Evolutionary conservation across 345 rosid species (phyloP), one percentile per base, ranked within the genome.

Genomic region (Chamaenerion angustifolium): DNA sequence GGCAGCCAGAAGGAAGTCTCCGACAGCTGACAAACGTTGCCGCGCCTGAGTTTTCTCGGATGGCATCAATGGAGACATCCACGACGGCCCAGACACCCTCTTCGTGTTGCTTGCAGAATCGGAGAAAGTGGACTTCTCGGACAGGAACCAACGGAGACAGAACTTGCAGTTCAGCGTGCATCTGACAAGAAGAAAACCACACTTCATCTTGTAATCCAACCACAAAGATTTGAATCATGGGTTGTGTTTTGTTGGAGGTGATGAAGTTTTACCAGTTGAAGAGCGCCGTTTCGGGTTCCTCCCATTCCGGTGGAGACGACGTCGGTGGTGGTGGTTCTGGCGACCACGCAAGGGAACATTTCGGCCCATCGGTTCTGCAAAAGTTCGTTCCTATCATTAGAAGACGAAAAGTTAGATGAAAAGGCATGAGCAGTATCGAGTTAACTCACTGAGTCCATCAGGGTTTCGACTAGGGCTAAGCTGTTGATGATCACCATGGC

Each of bases 1-100:
- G 82, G 51, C 97, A 93, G 60, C 97, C 99, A 0, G 99, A 93
- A 42, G 99, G 99, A 48, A 88, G 94, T 70, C 97, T 85, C 73
- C 73, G 65, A 54, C 73, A 77, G 50, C 55, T 62, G 9, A 41
- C 45, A 51, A 54, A 56, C 43, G 68, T 27, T 12, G 40, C 54
- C 3, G 64, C 48, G 27, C 79, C 80, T 0, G 88, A 63, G 57
- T 25, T 56, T 52, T 82, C 92, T 23, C 75, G 59, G 60, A 77
- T 66, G 4, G 58, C 54, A 58, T 88, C 97, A 11, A 88, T 50
- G 2, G 99, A 93, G 56, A 93, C 94, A 61, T 93, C 99, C 4
- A 82, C 99, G 16, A 93, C 95, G 3, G 89, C 95, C 98, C 98
- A 87, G 16, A 87, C 79, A 16, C 93, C 93, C 52, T 82, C 95